Evolutionary conservation across 73 alveolate species (phyloP), one percentile per base, ranked within the genome.

Genomic region (Symbiodinium natans): DNA sequence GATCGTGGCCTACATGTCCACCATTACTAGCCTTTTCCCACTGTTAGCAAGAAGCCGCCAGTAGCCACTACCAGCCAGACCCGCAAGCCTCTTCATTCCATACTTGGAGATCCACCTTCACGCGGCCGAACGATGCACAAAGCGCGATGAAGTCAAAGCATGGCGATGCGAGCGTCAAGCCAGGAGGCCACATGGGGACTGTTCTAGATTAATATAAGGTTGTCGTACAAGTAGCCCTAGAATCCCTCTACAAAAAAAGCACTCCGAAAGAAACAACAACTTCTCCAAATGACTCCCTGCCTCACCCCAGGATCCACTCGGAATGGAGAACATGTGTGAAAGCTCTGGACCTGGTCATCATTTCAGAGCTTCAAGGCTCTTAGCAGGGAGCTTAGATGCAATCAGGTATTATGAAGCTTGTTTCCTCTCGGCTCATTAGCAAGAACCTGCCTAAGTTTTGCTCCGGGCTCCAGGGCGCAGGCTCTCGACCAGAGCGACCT

Each of bases 401-500:
- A 52, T 19, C 10, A 29, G 75, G 27, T 21, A 21, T 21, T 29
- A 56, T 21, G 27, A 39, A 77, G 33, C 52, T 5, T 31, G 87
- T 11, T 23, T 5, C 33, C 15, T 38, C 43, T 5, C 46, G 29
- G 25, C 56, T 0, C 9, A 33, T 31, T 1, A 34, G 56, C 41
- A 25, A 63, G 27, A n/a, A 17, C 36, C n/a, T 25, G 84, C 41
- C 41, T 68, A 23, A 33, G 80, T 38, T 29, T 46, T 33, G 43
- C 46, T 7, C 33, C n/a, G 6, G 1, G 54, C 38, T 41, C 92
- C n/a, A 31, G 43, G 92, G 10, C 42, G 15, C 63, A 10, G 71
- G 41, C 98, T 92, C 83, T 92, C 98, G 31, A 92, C 23, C 82
- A 92, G 38, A 34, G 83, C 98, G 73, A 92, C 98, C 40, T 92